Evolutionary conservation across 2,329 filamentous ascomycete species (phyloP), one percentile per base, ranked within the genome.

Genomic region (Mycocentrospora acerina): DNA sequence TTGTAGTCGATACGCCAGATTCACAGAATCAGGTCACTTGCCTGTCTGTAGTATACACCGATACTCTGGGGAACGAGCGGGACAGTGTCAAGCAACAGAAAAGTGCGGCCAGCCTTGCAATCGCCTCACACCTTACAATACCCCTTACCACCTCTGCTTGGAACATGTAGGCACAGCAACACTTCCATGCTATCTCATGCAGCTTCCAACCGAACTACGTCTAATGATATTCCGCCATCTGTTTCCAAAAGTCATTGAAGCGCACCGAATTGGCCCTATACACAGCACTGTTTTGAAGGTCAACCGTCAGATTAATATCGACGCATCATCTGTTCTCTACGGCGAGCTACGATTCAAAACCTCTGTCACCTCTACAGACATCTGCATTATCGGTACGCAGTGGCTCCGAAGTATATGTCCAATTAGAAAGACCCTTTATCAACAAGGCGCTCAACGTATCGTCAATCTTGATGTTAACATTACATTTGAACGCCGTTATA

Each of bases 151-250:
- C 17, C 25, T 55, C 2, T 57, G 49, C 35, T n/a, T 2, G 10
- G 32, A 42, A 12, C 54, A 52, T 13, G 15, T 35, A 10, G 44
- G 44, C 3, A 42, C 44, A 2, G 28, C 28, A 5, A 40, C 41
- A 4, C 34, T 55, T 4, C 52, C 48, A 12, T 57, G 50, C 24
- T 33, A 47, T 30, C 25, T 55, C 26, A 29, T 49, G 8, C 24
- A 25, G 8, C 15, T 58, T 10, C 50, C 52, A 1, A 44, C 42
- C 0, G 54, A 58, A 28, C 29, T 58, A 2, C 44, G 48, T 3
- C 16, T 51, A 6, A 46, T 48, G 44, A 46, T 55, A 9, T 47
- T 51, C 9, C 42, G 48, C 2, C 40, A 52, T 15, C n/a, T 51
- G 0, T 37, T 53, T 9, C 54, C 51, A 5, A 19, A 42, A 4